phyloP scores from a whole-genome alignment of 2,329 filamentous ascomycete genomes.

The Sporothrix luriei region DNA sequence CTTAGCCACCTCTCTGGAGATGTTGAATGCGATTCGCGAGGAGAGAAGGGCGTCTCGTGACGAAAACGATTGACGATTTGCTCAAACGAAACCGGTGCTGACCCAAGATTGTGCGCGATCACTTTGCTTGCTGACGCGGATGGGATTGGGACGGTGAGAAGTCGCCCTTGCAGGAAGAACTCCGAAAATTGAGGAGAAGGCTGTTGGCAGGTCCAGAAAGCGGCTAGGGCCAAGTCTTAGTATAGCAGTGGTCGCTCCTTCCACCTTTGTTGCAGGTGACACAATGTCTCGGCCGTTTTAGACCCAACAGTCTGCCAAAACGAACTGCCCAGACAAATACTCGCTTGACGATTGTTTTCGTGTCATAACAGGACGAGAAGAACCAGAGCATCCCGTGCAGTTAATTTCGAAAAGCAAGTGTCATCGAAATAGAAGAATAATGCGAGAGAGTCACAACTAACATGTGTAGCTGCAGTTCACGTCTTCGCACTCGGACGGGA shows the following conservation, averaged over 20 bases:
- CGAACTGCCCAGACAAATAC: not conserved
- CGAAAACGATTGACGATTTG: too few species aligned
- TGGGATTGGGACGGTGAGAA: not conserved
- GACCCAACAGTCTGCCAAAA: not conserved
- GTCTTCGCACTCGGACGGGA: not conserved
- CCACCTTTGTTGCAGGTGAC: not conserved
- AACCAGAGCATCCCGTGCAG: too few species aligned
- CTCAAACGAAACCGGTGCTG: not conserved
- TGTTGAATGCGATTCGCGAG: too few species aligned
- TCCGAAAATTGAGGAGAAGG: constrained; percentile 14
- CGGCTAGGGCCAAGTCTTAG: constrained; percentile 3
- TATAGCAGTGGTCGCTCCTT: not conserved
- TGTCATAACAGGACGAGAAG: too few species aligned
- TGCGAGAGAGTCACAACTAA: not conserved
- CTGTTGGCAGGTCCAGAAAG: constrained; percentile 4
- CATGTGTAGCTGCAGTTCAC: too few species aligned
- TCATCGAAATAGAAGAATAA: not conserved
- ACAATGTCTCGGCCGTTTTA: constrained; percentile 18
- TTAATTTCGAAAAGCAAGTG: not conserved
- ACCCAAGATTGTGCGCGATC: not conserved
- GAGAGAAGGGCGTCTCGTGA: not conserved
- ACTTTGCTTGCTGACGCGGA: not conserved
- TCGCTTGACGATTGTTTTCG: too few species aligned
- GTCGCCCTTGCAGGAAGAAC: not conserved
- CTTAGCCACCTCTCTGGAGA: not conserved